Conservation (phyloP, 768 basidiomycete species). For the Kwoniella bestiolae region DNA sequence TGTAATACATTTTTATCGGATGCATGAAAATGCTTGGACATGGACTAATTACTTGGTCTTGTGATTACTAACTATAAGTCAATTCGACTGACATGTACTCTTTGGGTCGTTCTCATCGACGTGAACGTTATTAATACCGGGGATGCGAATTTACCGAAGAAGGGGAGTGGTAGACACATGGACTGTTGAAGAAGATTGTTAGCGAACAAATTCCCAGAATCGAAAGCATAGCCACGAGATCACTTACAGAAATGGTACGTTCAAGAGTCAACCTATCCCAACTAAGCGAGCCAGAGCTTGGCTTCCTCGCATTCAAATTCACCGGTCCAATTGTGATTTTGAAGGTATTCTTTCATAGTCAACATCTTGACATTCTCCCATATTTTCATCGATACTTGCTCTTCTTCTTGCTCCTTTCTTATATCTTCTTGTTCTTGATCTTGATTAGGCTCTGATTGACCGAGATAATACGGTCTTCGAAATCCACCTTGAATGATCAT, state of each 20-base stretch:
- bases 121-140: too few species aligned
- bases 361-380: background rate
- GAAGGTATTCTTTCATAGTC: constrained; percentile 12
- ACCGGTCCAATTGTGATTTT: constrained; percentile 12
- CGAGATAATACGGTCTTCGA: background rate
- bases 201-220: too few species aligned
- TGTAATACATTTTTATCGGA: background rate
- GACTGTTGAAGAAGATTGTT: too few species aligned
- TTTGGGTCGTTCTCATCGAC: too few species aligned
- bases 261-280: background rate
- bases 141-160: too few species aligned
- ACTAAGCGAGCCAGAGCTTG: constrained; percentile 6
- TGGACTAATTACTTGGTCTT: background rate
- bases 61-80: too few species aligned
- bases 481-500: background rate
- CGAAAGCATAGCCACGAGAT: too few species aligned
- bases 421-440: background rate
- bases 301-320: background rate
- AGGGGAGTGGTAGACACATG: too few species aligned
- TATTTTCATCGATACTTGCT: background rate
- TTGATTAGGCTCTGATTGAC: background rate
- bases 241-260: too few species aligned
- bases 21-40: constrained; percentile 5
- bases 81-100: too few species aligned
- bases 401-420: background rate